Evolutionary conservation across 1,284 basidiomycete genomes (phyloP).

Genomic region (Tilletia walkeri): DNA sequence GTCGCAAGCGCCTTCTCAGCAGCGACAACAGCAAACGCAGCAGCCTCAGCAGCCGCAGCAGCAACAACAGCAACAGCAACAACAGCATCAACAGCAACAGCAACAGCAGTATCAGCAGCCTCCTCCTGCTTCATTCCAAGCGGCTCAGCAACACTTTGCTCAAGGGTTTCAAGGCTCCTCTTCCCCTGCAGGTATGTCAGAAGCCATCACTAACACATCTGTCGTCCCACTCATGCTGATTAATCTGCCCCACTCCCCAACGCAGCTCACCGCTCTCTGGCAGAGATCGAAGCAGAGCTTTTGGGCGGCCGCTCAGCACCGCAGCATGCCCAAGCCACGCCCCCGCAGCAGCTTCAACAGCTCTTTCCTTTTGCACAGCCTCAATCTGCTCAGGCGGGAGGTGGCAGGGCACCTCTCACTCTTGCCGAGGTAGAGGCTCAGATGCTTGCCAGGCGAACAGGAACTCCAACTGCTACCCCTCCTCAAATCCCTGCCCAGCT

Average conservation of each 20-base stretch:
- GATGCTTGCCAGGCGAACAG: slow-evolving; percentile 44
- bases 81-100: no score
- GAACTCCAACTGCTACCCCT: background rate
- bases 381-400: slow-evolving; percentile 28
- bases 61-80: background rate
- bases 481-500: slow-evolving; percentile 25
- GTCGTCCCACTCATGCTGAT: background rate
- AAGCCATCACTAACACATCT: background rate
- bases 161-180: background rate
- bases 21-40: background rate
- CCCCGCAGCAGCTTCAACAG: slow-evolving; percentile 6
- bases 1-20: no score
- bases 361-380: slow-evolving; percentile 6
- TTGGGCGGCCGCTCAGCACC: slow-evolving; percentile 5
- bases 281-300: slow-evolving; percentile 13
- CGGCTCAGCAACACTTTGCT: no score
- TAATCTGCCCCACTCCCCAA: background rate
- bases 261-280: slow-evolving; percentile 8
- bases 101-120: no score
- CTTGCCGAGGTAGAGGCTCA: slow-evolving; percentile 57
- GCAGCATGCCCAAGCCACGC: slow-evolving; percentile 2
- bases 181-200: background rate
- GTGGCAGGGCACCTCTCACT: slow-evolving; percentile 29
- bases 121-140: no score
- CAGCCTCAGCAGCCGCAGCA: slow-evolving; percentile 1